phyloP scores from a whole-genome alignment of 768 basidiomycete genomes.

The Phlegmacium glaucopus region DNA sequence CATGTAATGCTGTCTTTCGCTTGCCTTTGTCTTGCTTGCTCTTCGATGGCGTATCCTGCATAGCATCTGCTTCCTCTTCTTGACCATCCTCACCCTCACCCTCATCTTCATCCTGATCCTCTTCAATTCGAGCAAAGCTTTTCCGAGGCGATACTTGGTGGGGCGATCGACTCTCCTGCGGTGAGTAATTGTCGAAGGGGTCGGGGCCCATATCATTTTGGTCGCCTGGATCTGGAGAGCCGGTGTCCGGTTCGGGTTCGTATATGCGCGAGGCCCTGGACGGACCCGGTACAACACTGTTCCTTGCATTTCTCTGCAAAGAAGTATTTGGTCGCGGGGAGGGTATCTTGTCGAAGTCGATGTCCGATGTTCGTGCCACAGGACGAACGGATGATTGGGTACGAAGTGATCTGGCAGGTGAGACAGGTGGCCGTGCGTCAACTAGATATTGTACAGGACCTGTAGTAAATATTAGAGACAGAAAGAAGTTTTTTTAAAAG shows the following conservation, averaged over 20 bases:
- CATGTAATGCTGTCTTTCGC: constrained; percentile 25
- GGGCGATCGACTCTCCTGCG: constrained; percentile 18
- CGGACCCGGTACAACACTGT: constrained; percentile 36
- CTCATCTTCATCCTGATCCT: constrained; percentile 22
- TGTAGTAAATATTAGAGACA: constrained; percentile 12
- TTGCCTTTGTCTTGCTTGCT: constrained; percentile 35
- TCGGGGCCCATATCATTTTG: constrained; percentile 20
- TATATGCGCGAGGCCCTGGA: constrained; percentile 33
- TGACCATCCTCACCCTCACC: no score
- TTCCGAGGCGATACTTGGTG: constrained; percentile 27
- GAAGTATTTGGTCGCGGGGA: constrained; percentile 44
- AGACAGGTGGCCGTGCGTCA: constrained; percentile 36
- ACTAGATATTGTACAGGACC: constrained; percentile 42
- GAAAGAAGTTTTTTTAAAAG: neutral
- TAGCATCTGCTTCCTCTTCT: constrained; percentile 26
- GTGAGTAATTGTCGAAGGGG: constrained; percentile 27
- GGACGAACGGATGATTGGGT: constrained; percentile 41
- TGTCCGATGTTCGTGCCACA: constrained; percentile 47
- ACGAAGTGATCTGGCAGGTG: constrained; percentile 37
- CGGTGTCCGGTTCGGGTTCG: constrained; percentile 29
- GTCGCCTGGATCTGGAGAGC: constrained; percentile 27
- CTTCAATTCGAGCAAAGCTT: constrained; percentile 47
- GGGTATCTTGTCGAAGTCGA: constrained; percentile 61
- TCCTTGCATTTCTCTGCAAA: constrained; percentile 27
- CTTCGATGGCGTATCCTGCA: constrained; percentile 22